Base-by-base conservation (phyloP, 129 eudicot genomes). In the Smallanthus sonchifolius region DNA sequence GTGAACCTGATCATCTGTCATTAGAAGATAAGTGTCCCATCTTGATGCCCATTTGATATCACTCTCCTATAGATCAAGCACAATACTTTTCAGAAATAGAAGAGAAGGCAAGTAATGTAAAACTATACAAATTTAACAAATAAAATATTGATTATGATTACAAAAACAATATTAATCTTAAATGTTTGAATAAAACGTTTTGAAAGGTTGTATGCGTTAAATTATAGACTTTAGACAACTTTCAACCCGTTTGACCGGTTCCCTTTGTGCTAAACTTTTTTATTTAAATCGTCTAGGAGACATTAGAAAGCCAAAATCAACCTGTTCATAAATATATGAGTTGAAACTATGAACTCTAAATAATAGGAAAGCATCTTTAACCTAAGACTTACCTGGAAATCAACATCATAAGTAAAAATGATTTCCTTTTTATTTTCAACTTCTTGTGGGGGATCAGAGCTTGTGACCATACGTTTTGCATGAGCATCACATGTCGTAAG, bases 401-500 rank as follows among this genome's bases (percentile, higher is more conserved):
- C 84, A 34, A 86, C 86, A 71, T 88, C 91, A 57, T 86, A 88
- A 19, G 95, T 86, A 44, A 88, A 88, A 39, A 83, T 81, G 19
- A 86, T 79, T 75, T 88, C 95, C 79, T 86, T 80, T 48, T 81
- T 81, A 28, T 83, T 86, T 67, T 79, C 91, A 72, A 88, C 95
- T 68, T 88, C 95, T 81, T 86, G 95, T 20, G 95, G 91, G 56
- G 84, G 77, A 14, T 81, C 87, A 11, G 91, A 86, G 65, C 68
- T 81, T 30, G 88, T 79, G 67, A 86, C 88, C 45, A 70, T 52
- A 36, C 84, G 87, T 70, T 77, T 88, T 63, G 90, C 88, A 83
- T 88, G 94, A 15, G 94, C 88, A 77, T 88, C 88, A 67, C 95
- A 88, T 17, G 95, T 85, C 1, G 85, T 83, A 60, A 88, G 62